phyloP scores from a whole-genome alignment of 306 rosid genomes.

The Citrullus colocynthis region DNA sequence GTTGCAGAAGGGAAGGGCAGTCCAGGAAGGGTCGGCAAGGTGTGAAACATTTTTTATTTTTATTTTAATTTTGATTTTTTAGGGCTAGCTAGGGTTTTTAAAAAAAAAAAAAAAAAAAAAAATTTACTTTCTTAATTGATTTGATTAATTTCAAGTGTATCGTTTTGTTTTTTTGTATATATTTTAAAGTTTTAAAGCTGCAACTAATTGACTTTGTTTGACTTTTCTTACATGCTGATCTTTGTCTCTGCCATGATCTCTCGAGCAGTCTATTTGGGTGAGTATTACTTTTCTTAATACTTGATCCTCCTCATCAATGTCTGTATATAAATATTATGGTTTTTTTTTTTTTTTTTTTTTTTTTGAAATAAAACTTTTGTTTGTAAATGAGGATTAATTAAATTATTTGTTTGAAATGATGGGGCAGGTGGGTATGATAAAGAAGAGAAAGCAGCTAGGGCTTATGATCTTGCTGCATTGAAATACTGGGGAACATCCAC shows the following conservation, averaged over 20 bases:
- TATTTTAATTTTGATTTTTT: not conserved
- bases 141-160: not conserved
- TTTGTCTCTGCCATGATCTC: conserved; percentile 12
- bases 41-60: conserved; percentile 19
- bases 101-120: too few relatives aligned
- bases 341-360: not conserved
- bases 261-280: conserved; percentile 56
- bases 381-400: not conserved
- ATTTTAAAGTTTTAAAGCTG: not conserved
- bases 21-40: conserved; percentile 99
- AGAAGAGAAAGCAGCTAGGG: conserved; percentile 99
- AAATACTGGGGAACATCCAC: conserved; percentile 99
- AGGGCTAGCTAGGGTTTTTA: not conserved
- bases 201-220: conserved; percentile 10
- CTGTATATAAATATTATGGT: not conserved
- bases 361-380: not conserved
- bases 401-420: not conserved
- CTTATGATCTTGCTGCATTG: conserved; percentile 93
- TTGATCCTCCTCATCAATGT: not conserved
- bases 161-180: too few relatives aligned
- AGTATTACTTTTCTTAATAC: conserved; percentile 7
- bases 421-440: conserved; percentile 87
- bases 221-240: conserved; percentile 10
- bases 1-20: conserved; percentile 99
- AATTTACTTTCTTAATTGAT: not conserved